Evolutionary conservation across 139 green algal species (phyloP), one percentile per base, ranked within the genome.

Genomic region (Monoraphidium neglectum): DNA sequence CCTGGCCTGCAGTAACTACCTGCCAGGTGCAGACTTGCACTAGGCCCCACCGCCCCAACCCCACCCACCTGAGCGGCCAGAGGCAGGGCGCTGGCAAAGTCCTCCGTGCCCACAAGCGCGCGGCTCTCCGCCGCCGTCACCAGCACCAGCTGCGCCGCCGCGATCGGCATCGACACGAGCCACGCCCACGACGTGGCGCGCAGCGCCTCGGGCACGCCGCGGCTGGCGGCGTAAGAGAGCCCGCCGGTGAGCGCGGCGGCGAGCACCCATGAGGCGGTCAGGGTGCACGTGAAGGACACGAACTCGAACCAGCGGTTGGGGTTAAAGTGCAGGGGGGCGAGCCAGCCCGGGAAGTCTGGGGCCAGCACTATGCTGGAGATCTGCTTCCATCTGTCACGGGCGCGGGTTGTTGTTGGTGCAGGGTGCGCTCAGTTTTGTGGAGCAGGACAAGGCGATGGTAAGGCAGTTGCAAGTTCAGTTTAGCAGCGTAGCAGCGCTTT

Each of bases 131-230:
- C 79, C 26, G 91, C 91, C 1, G 91, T 94, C 2, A 84, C 75
- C 53, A 95, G 72, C n/a, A 95, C 87, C 59, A 95, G 80, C 80
- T 94, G 87, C 5, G 87, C 88, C 8, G 89, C 90, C 4, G 84
- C 81, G 16, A 95, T 80, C 0, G 90, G 88, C 87, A 93, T 93
- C 32, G 77, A 70, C 3, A 85, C 59, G 4, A 95, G 74, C 90
- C 82, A 93, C 0, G 81, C 79, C 23, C 64, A 54, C 23, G 33
- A 78, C 21, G 74, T 68, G 18, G 24, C 37, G 3, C 67, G 56
- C 12, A 93, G 68, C 2, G 77, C 82, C 21, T 76, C 79, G 12
- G 79, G 79, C 36, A 92, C 53, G 67, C 86, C 77, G 69, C 74
- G 67, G 36, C 84, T 77, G 57, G 82, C 46, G 8, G 72, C 57